phyloP scores from a whole-genome alignment of 495 filamentous ascomycete species.

The Neurospora sp. region DNA sequence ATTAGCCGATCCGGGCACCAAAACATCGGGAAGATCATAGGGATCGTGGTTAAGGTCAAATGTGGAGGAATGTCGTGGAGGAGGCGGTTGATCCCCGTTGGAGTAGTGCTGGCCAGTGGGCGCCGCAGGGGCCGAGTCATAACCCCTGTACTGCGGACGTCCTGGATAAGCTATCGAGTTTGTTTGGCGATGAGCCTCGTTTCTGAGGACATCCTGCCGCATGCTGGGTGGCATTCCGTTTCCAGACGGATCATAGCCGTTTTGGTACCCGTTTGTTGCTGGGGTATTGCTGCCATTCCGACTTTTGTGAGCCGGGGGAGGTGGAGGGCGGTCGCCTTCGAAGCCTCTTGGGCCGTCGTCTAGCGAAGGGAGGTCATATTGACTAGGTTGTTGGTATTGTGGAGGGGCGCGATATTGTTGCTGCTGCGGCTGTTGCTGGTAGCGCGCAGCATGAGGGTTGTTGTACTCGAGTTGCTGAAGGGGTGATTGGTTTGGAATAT shows the following conservation, averaged over 20 bases:
- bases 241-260: constrained; percentile 18
- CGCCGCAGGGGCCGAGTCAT: constrained; percentile 30
- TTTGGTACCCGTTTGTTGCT: constrained; percentile 23
- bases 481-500: constrained; percentile 30
- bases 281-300: constrained; percentile 28
- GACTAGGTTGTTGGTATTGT: constrained; percentile 9
- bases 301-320: constrained; percentile 34
- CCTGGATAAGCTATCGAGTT: constrained; percentile 33
- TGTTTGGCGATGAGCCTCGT: constrained; percentile 36
- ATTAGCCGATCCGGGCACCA: neutral
- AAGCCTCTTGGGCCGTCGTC: constrained; percentile 5
- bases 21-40: neutral
- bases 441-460: constrained; percentile 23
- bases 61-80: constrained; percentile 35
- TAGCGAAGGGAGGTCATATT: constrained; percentile 8
- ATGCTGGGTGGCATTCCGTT: constrained; percentile 29
- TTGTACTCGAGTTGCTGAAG: constrained; percentile 35
- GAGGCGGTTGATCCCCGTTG: constrained; percentile 19
- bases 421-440: constrained; percentile 24
- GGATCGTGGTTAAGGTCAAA: constrained; percentile 37
- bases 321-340: constrained; percentile 32
- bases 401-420: constrained; percentile 17
- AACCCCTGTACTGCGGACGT: constrained; percentile 35
- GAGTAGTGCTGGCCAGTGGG: constrained; percentile 19
- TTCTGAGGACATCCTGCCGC: constrained; percentile 38